phyloP scores from a whole-genome alignment of 2,329 filamentous ascomycete species.

The Colletotrichum theobromicola region DNA sequence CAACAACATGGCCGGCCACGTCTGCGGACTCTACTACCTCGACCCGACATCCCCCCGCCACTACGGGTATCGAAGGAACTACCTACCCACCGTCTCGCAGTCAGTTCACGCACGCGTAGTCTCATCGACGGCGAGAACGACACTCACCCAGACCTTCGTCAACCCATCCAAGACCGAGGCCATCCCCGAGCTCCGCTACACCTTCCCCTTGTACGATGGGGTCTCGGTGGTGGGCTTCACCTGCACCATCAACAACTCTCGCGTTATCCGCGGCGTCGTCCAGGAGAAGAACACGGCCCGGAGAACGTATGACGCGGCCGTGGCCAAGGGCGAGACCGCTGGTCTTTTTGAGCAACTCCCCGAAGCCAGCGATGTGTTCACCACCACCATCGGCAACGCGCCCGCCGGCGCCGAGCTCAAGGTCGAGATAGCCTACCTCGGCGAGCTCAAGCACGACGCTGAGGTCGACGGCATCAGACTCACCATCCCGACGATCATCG shows the following conservation, averaged over 20 bases:
- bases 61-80: constrained; percentile 29
- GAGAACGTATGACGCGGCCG: constrained; percentile 62
- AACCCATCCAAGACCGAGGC: constrained; percentile 50
- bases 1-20: background rate
- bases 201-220: constrained; percentile 76
- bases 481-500: constrained; percentile 71
- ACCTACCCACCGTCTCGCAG: constrained; percentile 64
- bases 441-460: constrained; percentile 75
- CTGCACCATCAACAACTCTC: constrained; percentile 62
- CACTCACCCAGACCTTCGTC: constrained; percentile 62
- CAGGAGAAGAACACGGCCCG: constrained; percentile 69
- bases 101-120: constrained; percentile 66
- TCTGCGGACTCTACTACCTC: constrained; percentile 42
- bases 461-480: constrained; percentile 71
- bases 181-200: constrained; percentile 61
- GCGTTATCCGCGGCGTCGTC: constrained; percentile 67
- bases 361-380: constrained; percentile 69
- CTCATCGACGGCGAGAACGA: constrained; percentile 54
- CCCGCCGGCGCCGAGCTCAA: constrained; percentile 60
- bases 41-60: background rate
- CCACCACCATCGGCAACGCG: constrained; percentile 71
- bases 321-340: constrained; percentile 63
- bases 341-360: constrained; percentile 69
- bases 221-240: constrained; percentile 72
- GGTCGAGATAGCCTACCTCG: constrained; percentile 70